Conservation (phyloP, 225 moss, liverwort and hornwort genomes). For the Lunularia cruciata region DNA sequence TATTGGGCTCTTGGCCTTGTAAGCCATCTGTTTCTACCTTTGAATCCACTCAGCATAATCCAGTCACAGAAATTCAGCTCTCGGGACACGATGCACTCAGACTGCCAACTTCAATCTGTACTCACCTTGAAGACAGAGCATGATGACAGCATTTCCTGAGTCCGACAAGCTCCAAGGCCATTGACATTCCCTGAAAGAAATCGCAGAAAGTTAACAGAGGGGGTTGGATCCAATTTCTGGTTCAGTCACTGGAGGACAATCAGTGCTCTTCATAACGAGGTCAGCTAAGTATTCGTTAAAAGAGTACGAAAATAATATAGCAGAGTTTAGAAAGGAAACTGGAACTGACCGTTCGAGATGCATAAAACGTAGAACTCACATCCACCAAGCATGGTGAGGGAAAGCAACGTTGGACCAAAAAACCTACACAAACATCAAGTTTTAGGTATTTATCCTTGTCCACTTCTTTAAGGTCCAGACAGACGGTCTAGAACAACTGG, state of each 20-base stretch:
- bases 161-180: slow-evolving; percentile 42
- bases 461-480: too few relatives aligned
- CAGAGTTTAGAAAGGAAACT: not conserved
- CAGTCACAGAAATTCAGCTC: too few relatives aligned
- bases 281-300: too few relatives aligned
- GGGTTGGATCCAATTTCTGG: too few relatives aligned
- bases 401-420: slow-evolving; percentile 47
- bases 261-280: too few relatives aligned
- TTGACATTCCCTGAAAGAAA: slow-evolving; percentile 37
- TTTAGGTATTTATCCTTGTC: too few relatives aligned
- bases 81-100: not conserved
- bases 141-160: slow-evolving; percentile 38
- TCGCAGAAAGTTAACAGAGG: not conserved
- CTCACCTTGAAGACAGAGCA: slow-evolving; percentile 44
- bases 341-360: slow-evolving; percentile 34
- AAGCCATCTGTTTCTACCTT: too few relatives aligned
- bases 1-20: too few relatives aligned
- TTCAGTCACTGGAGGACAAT: too few relatives aligned
- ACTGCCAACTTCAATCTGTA: not conserved
- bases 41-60: too few relatives aligned
- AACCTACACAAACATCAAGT: slow-evolving; percentile 33
- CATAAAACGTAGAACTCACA: slow-evolving; percentile 39
- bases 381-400: slow-evolving; percentile 25
- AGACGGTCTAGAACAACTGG: too few relatives aligned
- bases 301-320: too few relatives aligned